Evolutionary conservation across 805 yeast species (phyloP).

Genomic region (Candida vaughaniae): DNA sequence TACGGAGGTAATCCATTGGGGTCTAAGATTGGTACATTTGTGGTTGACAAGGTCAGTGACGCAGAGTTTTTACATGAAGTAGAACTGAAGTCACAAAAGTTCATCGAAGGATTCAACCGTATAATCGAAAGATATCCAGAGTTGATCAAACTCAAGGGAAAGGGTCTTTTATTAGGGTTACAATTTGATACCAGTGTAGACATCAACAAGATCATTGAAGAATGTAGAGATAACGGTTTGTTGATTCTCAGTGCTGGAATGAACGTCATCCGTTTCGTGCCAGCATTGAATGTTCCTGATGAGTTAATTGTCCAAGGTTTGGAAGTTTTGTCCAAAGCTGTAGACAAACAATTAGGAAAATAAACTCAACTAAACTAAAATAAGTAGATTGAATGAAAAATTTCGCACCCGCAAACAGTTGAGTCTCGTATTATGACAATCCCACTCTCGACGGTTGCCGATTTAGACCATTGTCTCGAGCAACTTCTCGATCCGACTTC

Average conservation of each 20-base stretch:
- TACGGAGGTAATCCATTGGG: conserved; percentile 97
- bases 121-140: conserved; percentile 58
- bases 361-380: too few relatives aligned
- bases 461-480: conserved; percentile 43
- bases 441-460: conserved; percentile 31
- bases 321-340: conserved; percentile 59
- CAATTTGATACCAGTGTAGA: conserved; percentile 59
- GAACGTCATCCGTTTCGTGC: conserved; percentile 86
- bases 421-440: too few relatives aligned
- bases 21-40: conserved; percentile 74
- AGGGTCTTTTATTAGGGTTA: conserved; percentile 83
- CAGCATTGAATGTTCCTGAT: conserved; percentile 82
- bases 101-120: conserved; percentile 49
- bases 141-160: conserved; percentile 75
- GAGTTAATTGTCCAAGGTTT: conserved; percentile 71
- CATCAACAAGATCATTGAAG: conserved; percentile 61
- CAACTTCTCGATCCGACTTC: conserved; percentile 41
- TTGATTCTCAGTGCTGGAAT: conserved; percentile 89
- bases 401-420: too few relatives aligned
- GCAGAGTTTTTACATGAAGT: conserved; percentile 62
- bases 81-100: conserved; percentile 54
- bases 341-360: conserved; percentile 21
- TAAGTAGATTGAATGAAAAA: too few relatives aligned
- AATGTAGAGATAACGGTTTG: conserved; percentile 77
- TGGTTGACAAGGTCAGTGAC: conserved; percentile 65